Conservation (phyloP, 1,284 basidiomycete species). For the Agroathelia rolfsii region DNA sequence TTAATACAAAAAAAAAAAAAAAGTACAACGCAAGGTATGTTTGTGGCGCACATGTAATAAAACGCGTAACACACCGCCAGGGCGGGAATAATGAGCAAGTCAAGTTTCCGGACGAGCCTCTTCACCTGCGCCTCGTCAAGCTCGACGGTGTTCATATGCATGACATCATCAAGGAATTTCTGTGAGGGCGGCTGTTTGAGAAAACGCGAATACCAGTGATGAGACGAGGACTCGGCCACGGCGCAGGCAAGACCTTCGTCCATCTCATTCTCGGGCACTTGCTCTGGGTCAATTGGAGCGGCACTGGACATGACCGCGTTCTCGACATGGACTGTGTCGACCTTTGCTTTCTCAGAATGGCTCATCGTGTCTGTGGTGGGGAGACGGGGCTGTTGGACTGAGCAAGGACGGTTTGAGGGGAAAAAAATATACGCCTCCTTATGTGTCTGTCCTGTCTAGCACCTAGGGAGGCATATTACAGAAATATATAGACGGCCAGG, state of each 20-base stretch:
- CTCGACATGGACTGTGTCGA: slow-evolving; percentile 9
- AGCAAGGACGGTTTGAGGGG: not conserved
- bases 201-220: slow-evolving; percentile 16
- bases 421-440: no score
- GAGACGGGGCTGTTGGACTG: slow-evolving; percentile 7
- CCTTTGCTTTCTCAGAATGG: slow-evolving; percentile 10
- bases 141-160: slow-evolving; percentile 18
- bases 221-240: slow-evolving; percentile 8
- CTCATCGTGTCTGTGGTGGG: no score
- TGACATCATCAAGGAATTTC: slow-evolving; percentile 25
- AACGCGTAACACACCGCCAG: slow-evolving; percentile 28
- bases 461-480: no score
- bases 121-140: slow-evolving; percentile 24
- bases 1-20: slow-evolving; percentile 3
- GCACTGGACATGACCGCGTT: slow-evolving; percentile 4
- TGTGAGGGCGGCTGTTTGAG: slow-evolving; percentile 23
- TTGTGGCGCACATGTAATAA: not conserved
- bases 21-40: slow-evolving; percentile 1
- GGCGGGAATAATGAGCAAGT: slow-evolving; percentile 25
- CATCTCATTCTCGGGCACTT: no score
- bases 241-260: no score
- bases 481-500: no score
- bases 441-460: no score
- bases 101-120: slow-evolving; percentile 26
- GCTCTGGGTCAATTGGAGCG: slow-evolving; percentile 6